A percentile compares a stretch with the other conserved stretches of the same genome.
phyloP scores from a whole-genome alignment of 2,329 filamentous ascomycete species.

The Neofusicoccum cordaticola region DNA sequence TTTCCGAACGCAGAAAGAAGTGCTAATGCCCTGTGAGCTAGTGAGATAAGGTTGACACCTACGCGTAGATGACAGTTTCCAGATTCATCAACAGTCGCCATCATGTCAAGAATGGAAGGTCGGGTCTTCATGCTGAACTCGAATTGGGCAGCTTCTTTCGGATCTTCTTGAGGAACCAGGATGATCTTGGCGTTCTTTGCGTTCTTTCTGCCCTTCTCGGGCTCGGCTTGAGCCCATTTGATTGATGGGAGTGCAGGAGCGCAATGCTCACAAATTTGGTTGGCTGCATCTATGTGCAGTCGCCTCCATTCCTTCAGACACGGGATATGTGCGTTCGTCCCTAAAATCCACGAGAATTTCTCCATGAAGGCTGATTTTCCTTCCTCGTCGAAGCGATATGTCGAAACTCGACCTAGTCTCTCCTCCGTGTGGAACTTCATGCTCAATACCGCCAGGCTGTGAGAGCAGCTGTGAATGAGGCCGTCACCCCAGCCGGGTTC shows the following conservation, averaged over 20 bases:
- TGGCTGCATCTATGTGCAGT: neutral
- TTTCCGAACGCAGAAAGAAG: neutral
- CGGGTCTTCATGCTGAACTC: constrained; percentile 52
- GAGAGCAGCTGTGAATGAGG: constrained; percentile 21
- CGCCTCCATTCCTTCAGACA: constrained; percentile 24
- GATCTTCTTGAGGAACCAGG: constrained; percentile 31
- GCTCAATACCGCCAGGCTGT: constrained; percentile 24
- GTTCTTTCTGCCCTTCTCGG: neutral
- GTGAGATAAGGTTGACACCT: constrained; percentile 40
- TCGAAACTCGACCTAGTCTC: neutral
- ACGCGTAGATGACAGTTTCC: constrained; percentile 39
- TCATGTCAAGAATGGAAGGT: constrained; percentile 31
- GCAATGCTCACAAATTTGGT: constrained; percentile 23
- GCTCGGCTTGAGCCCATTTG: constrained; percentile 27
- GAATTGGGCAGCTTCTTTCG: constrained; percentile 48
- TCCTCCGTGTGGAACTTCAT: constrained; percentile 18
- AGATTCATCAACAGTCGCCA: neutral
- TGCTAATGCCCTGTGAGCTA: constrained; percentile 44
- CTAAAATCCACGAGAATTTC: constrained; percentile 26
- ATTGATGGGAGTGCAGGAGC: constrained; percentile 26
- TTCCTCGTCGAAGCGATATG: neutral
- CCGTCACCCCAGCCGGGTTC: neutral
- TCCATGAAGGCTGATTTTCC: constrained; percentile 12
- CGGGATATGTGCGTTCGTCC: constrained; percentile 22
- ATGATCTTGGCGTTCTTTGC: neutral